Percentiles rank a stretch among this genome's conserved stretches.
phyloP scores from a whole-genome alignment of 768 basidiomycete genomes.

The Boletus coccyginus region DNA sequence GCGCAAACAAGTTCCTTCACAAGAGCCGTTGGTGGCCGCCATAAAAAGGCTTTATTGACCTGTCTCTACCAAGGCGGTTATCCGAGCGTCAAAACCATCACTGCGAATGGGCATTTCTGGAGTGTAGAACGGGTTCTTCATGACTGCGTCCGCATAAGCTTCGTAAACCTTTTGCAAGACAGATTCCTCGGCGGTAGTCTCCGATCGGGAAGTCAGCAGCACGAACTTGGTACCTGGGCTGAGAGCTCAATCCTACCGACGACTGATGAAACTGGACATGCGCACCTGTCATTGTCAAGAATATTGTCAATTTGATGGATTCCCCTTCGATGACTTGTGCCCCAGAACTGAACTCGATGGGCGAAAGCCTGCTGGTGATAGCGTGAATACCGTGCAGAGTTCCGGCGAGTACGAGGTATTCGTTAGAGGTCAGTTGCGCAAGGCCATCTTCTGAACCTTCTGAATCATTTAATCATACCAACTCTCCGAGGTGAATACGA shows the following conservation, averaged over 20 bases:
- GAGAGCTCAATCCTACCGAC: background rate
- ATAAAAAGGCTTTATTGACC: constrained; percentile 22
- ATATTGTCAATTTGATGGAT: constrained; percentile 89
- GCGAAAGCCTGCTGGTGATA: constrained; percentile 91
- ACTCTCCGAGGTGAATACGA: constrained; percentile 15
- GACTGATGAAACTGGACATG: background rate
- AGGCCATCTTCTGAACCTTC: constrained; percentile 68
- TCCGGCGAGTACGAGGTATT: constrained; percentile 95
- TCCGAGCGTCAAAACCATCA: constrained; percentile 79
- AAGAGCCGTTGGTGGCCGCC: background rate
- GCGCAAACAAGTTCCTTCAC: background rate
- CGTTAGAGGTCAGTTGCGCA: constrained; percentile 85
- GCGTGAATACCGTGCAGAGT: constrained; percentile 98
- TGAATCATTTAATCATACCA: background rate
- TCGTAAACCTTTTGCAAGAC: constrained; percentile 88
- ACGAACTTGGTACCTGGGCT: constrained; percentile 91
- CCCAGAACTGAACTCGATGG: constrained; percentile 77
- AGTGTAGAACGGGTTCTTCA: constrained; percentile 99
- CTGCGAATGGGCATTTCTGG: constrained; percentile 99
- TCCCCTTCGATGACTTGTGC: constrained; percentile 96
- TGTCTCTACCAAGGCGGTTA: constrained; percentile 56
- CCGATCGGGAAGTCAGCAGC: constrained; percentile 77
- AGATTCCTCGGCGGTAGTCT: constrained; percentile 64
- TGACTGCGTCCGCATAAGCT: constrained; percentile 89
- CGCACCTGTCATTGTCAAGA: constrained; percentile 85